Evolutionary conservation across 2,329 filamentous ascomycete species (phyloP).

Genomic region (Clarireedia homoeocarpa): DNA sequence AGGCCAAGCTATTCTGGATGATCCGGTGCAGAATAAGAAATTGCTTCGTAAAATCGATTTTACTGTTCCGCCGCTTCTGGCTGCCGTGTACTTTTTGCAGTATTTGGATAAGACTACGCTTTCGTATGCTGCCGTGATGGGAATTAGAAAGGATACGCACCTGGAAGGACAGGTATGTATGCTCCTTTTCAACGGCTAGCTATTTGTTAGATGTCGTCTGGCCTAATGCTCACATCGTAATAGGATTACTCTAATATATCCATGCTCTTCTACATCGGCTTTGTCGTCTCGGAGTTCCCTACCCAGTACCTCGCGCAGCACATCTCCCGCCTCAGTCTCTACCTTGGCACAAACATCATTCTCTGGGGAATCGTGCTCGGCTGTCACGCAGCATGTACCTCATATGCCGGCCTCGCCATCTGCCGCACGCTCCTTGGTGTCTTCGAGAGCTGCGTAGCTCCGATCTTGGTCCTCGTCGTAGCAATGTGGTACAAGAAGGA

Average conservation of each 20-base stretch:
- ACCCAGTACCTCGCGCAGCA: slow-evolving; percentile 15
- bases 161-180: slow-evolving; percentile 33
- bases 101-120: slow-evolving; percentile 53
- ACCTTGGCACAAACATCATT: slow-evolving; percentile 14
- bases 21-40: slow-evolving; percentile 16
- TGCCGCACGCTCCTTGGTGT: slow-evolving; percentile 24
- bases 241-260: too few species aligned
- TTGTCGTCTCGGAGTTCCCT: slow-evolving; percentile 22
- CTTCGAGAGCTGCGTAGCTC: slow-evolving; percentile 23
- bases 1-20: too few species aligned
- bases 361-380: slow-evolving; percentile 30
- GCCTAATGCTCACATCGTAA: too few species aligned
- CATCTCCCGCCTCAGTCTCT: slow-evolving; percentile 20
- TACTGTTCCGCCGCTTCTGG: slow-evolving; percentile 45
- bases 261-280: slow-evolving; percentile 25
- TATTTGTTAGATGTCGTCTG: too few species aligned
- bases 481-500: slow-evolving; percentile 25
- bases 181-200: slow-evolving; percentile 1
- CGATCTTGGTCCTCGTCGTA: slow-evolving; percentile 29
- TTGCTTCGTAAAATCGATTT: slow-evolving; percentile 47
- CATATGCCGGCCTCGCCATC: slow-evolving; percentile 16
- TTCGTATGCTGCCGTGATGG: slow-evolving; percentile 42
- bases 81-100: slow-evolving; percentile 48
- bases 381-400: slow-evolving; percentile 27
- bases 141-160: slow-evolving; percentile 38